phyloP scores from a whole-genome alignment of 176 grass and related monocot species.

The Musa beccarii region DNA sequence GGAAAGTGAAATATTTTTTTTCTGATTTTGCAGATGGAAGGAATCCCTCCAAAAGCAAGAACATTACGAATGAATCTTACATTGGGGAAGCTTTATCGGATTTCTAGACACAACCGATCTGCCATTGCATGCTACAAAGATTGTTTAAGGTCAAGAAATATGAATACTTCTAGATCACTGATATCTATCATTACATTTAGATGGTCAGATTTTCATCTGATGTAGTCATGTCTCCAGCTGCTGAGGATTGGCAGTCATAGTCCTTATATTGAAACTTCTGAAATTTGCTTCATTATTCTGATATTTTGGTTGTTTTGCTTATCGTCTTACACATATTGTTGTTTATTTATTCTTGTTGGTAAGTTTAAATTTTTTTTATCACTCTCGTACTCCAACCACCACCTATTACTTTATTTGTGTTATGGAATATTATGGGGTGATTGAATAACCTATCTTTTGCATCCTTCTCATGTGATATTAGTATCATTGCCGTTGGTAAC shows the following conservation, averaged over 20 bases:
- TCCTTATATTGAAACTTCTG: neutral
- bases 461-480: too few species aligned
- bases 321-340: neutral
- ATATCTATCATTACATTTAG: neutral
- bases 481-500: too few species aligned
- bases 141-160: conserved; percentile 61
- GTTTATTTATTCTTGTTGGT: too few species aligned
- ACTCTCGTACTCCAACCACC: too few species aligned
- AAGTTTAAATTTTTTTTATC: too few species aligned
- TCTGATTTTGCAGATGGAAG: conserved; percentile 74
- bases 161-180: conserved; percentile 9
- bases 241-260: neutral
- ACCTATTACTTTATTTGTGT: too few species aligned
- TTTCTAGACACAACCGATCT: conserved; percentile 71
- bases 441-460: too few species aligned
- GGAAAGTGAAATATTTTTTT: neutral
- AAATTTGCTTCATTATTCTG: neutral
- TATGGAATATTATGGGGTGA: too few species aligned
- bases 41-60: conserved; percentile 81
- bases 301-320: neutral
- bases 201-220: neutral
- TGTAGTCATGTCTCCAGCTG: neutral
- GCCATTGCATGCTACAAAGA: conserved; percentile 87
- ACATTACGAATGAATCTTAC: conserved; percentile 86
- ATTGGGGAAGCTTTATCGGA: conserved; percentile 80